Evolutionary conservation across 1,284 basidiomycete genomes (phyloP).

Genomic region (Thelephora terrestris): DNA sequence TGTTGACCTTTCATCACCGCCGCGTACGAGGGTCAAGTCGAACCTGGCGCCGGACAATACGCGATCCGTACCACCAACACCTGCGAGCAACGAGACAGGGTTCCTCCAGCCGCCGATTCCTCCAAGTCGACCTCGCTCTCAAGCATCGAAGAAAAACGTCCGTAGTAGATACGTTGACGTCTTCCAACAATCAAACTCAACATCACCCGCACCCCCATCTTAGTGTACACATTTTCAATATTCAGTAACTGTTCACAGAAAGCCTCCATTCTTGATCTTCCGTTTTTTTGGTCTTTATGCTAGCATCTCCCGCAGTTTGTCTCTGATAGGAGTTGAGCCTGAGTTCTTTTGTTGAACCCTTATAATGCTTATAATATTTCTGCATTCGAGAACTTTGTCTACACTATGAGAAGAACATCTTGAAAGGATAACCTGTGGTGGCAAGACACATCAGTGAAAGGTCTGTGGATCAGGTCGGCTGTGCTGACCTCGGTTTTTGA

Average conservation of each 20-base stretch:
- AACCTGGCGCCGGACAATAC: slow-evolving; percentile 47
- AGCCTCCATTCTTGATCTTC: too few relatives aligned
- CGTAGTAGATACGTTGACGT: slow-evolving; percentile 81
- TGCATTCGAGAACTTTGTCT: background rate
- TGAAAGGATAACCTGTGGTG: slow-evolving; percentile 65
- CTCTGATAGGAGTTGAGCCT: too few relatives aligned
- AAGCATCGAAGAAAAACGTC: slow-evolving; percentile 60
- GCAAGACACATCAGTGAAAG: slow-evolving; percentile 1
- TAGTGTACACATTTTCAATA: background rate
- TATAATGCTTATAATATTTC: too few relatives aligned
- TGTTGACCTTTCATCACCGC: slow-evolving; percentile 45
- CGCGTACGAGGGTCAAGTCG: slow-evolving; percentile 50
- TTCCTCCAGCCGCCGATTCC: slow-evolving; percentile 31
- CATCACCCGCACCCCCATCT: background rate
- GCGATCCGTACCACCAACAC: slow-evolving; percentile 18
- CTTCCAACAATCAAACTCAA: slow-evolving; percentile 44
- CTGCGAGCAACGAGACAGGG: slow-evolving; percentile 23
- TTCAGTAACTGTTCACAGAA: background rate
- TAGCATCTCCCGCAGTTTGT: too few relatives aligned
- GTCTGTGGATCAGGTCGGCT: slow-evolving; percentile 3
- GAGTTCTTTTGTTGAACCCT: too few relatives aligned
- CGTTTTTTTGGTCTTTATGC: too few relatives aligned
- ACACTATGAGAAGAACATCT: slow-evolving; percentile 38
- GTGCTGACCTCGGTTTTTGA: slow-evolving; percentile 78
- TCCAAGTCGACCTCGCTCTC: slow-evolving; percentile 45